A percentile compares a stretch with the other conserved stretches of the same genome.
Conservation (phyloP, 1,139 yeast genomes). For the Saccharomyces pastorianus region DNA sequence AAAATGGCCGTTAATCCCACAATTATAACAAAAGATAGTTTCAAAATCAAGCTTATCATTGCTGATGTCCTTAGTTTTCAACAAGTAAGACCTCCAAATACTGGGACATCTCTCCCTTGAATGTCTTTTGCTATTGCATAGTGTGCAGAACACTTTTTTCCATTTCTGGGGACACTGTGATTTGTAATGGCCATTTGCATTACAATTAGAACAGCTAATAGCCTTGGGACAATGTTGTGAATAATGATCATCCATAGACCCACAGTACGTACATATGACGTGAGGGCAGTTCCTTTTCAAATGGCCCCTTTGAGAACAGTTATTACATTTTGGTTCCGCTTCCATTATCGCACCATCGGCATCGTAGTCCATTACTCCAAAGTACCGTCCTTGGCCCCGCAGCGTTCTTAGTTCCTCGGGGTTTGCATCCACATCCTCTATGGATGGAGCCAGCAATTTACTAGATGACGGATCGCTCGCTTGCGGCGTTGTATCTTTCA, state of each 20-base stretch:
- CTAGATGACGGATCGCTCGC: slow-evolving; percentile 4
- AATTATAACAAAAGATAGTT: slow-evolving; percentile 66
- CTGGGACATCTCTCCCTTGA: slow-evolving; percentile 73
- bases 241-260: slow-evolving; percentile 75
- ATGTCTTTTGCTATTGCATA: slow-evolving; percentile 67
- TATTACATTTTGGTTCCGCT: slow-evolving; percentile 64
- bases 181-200: slow-evolving; percentile 70
- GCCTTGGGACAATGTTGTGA: slow-evolving; percentile 83
- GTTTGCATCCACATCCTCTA: slow-evolving; percentile 63
- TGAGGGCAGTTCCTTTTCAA: slow-evolving; percentile 70
- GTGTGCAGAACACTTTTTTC: slow-evolving; percentile 59
- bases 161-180: slow-evolving; percentile 58
- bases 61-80: slow-evolving; percentile 24
- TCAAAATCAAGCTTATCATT: slow-evolving; percentile 32
- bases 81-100: slow-evolving; percentile 75
- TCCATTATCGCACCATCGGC: slow-evolving; percentile 36
- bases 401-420: slow-evolving; percentile 50
- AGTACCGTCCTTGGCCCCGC: slow-evolving; percentile 83
- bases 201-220: slow-evolving; percentile 78
- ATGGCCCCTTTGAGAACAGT: slow-evolving; percentile 83
- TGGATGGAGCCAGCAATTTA: slow-evolving; percentile 28
- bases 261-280: slow-evolving; percentile 86
- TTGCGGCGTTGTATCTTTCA: too few relatives aligned
- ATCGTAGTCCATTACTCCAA: slow-evolving; percentile 52
- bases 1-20: slow-evolving; percentile 68